Conservation (phyloP, 108 stramenopile species). For the Conticribra weissflogii region DNA sequence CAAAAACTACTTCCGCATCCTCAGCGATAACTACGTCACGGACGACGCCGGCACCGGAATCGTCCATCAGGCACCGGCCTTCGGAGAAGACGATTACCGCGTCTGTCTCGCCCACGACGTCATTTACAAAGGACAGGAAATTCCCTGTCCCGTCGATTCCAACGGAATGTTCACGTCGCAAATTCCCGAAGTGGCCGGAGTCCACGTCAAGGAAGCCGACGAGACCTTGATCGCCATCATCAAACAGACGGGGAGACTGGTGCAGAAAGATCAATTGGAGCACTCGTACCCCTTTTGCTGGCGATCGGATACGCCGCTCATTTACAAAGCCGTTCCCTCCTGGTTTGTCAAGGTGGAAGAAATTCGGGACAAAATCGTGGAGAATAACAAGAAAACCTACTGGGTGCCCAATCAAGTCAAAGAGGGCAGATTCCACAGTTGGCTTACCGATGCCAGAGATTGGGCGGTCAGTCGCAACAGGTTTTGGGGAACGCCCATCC, state of each 20-base stretch:
- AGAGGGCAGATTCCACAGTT: conserved; percentile 99
- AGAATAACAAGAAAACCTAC: conserved; percentile 95
- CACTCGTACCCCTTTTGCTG: conserved; percentile 99
- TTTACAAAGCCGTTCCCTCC: conserved; percentile 99
- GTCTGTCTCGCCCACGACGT: conserved; percentile 95
- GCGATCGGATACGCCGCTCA: conserved; percentile 99
- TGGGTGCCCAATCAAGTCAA: conserved; percentile 97
- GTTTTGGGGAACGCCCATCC: conserved; percentile 99
- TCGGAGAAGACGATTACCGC: conserved; percentile 99
- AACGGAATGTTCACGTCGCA: conserved; percentile 92
- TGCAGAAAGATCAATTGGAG: conserved; percentile 89
- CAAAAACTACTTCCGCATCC: conserved; percentile 79
- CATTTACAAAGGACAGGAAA: conserved; percentile 89
- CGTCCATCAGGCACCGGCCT: conserved; percentile 99
- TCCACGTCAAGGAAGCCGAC: conserved; percentile 97
- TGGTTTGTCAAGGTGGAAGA: conserved; percentile 99
- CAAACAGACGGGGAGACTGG: conserved; percentile 89
- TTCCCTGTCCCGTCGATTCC: conserved; percentile 96
- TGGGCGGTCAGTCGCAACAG: conserved; percentile 99
- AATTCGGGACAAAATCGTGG: conserved; percentile 93
- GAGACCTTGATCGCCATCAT: conserved; percentile 84
- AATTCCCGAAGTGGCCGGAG: conserved; percentile 86
- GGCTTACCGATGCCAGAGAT: conserved; percentile 97
- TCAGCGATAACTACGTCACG: conserved; percentile 95
- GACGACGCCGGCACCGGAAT: conserved; percentile 99